Conservation (phyloP, 169 alveolate species). For the Cyclospora cayetanensis region DNA sequence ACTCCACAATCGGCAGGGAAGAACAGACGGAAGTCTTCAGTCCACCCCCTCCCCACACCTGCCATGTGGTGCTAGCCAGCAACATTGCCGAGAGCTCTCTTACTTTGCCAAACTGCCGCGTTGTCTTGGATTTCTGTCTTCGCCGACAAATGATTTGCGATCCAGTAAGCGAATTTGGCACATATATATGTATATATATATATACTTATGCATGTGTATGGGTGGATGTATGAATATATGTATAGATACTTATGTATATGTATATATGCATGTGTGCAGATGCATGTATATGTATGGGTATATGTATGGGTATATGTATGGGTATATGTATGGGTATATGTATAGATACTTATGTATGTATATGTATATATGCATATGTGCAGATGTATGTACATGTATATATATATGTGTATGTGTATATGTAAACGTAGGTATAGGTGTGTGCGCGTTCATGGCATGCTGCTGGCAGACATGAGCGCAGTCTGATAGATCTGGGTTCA, state of each 20-base stretch:
- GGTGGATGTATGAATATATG: background rate
- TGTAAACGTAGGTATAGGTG: no score
- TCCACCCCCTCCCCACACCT: conserved; percentile 29
- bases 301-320: background rate
- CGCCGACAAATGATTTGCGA: conserved; percentile 77
- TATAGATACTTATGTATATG: no score
- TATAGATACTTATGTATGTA: no score
- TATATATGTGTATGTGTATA: no score
- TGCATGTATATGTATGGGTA: background rate
- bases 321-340: background rate
- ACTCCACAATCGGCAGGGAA: conserved; percentile 73
- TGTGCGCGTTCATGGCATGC: no score
- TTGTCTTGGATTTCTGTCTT: conserved; percentile 88
- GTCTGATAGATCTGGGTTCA: no score
- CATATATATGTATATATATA: background rate
- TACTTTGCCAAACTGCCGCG: conserved; percentile 90
- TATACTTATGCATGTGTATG: background rate
- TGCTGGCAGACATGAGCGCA: no score
- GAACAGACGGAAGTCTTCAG: conserved; percentile 72
- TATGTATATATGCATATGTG: no score
- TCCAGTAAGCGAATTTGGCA: conserved; percentile 36
- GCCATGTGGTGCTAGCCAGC: conserved; percentile 84
- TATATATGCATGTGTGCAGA: background rate
- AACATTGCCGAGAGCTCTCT: conserved; percentile 95
- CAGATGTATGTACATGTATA: no score